Evolutionary conservation across 2,329 filamentous ascomycete species (phyloP), one percentile per base, ranked within the genome.

Genomic region (Lanzia echinophila): DNA sequence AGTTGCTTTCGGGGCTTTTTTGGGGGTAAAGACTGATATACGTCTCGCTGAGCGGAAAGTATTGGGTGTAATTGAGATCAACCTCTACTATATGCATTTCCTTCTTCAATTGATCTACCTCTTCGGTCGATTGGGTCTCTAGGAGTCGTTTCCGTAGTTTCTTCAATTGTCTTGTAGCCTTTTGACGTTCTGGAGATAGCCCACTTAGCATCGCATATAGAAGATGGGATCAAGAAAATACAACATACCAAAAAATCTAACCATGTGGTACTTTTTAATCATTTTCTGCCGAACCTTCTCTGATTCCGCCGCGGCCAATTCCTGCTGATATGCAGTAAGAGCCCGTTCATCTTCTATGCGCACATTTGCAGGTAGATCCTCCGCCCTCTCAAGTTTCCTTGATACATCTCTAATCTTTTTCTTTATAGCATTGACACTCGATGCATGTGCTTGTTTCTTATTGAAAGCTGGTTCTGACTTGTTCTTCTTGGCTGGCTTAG

Each of bases 251-350:
- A 92, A 92, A 68, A 94, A 94, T 28, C 88, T 77, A 48, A 92
- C 82, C 80, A 89, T 91, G 68, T 92, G 88, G 63, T 90, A 94
- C 68, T 84, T 87, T 48, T 76, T 76, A 58, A 91, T 90, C 80
- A 91, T 88, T 56, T 82, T 77, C 62, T 77, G 78, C 60, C 82
- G 78, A 65, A 76, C 77, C 71, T 82, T 84, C 63, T 83, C 81
- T 55, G 77, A 75, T 56, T 79, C 73, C 46, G 79, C 75, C 58
- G 79, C 76, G 4, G 71, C 75, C 55, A 91, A 74, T 63, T 87
- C 84, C 59, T 80, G 75, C 68, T 82, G 77, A 63, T 84, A 84
- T 4, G 83, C 78, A 45, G 78, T 78, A 58, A 92, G 72, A 65
- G 90, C 88, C 53, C 87, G 78, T 70, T 91, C 85, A 56, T 88